Evolutionary conservation across 257 asterid species (phyloP).

Genomic region (Cinchona pubescens): DNA sequence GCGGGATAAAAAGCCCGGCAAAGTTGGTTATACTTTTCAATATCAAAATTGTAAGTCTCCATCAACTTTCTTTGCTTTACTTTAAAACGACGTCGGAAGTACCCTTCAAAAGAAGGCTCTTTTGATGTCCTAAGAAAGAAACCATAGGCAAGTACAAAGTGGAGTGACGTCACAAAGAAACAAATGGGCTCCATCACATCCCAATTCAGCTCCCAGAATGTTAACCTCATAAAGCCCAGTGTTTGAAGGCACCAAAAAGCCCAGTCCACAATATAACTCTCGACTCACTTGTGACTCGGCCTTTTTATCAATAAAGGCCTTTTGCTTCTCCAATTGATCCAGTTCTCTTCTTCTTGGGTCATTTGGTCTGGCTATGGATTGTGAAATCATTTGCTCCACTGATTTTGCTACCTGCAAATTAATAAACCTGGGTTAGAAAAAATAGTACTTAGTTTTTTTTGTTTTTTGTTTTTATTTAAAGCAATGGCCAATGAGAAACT

Average conservation of each 20-base stretch:
- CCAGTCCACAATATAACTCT: slow-evolving; percentile 74
- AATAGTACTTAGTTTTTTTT: neutral
- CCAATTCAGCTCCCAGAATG: slow-evolving; percentile 91
- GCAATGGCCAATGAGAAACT: too few relatives aligned
- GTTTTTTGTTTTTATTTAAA: too few relatives aligned
- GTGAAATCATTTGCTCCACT: slow-evolving; percentile 49
- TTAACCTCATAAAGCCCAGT: slow-evolving; percentile 86
- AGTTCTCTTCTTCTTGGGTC: slow-evolving; percentile 72
- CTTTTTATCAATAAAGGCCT: slow-evolving; percentile 53
- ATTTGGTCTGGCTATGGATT: slow-evolving; percentile 55
- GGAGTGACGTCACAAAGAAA: slow-evolving; percentile 72
- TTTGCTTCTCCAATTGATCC: slow-evolving; percentile 45
- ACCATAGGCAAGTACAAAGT: slow-evolving; percentile 62
- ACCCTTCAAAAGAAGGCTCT: slow-evolving; percentile 51
- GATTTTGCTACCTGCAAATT: slow-evolving; percentile 64
- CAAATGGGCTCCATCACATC: slow-evolving; percentile 99
- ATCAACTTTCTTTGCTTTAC: slow-evolving; percentile 46
- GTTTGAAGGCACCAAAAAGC: slow-evolving; percentile 62
- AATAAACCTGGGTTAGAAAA: neutral
- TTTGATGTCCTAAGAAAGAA: slow-evolving; percentile 47
- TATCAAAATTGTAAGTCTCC: slow-evolving; percentile 33
- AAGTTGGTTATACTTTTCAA: slow-evolving; percentile 35
- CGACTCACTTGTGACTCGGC: slow-evolving; percentile 59
- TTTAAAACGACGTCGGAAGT: slow-evolving; percentile 40
- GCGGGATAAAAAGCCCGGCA: slow-evolving; percentile 34